phyloP scores from a whole-genome alignment of 2,329 filamentous ascomycete genomes.

The Fusarium secorum region DNA sequence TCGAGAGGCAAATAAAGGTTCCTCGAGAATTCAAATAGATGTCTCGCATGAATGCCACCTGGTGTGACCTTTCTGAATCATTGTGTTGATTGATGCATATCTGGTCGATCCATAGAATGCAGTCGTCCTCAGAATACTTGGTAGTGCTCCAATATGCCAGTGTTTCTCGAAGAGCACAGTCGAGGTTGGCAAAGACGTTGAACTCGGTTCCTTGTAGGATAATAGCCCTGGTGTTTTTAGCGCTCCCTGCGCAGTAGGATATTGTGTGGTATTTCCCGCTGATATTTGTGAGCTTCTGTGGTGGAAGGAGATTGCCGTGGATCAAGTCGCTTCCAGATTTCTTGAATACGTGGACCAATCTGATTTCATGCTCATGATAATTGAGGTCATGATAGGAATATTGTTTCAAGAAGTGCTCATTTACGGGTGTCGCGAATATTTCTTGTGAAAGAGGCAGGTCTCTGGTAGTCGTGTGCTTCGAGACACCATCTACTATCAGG shows the following conservation, averaged over 20 bases:
- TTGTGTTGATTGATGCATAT: background rate
- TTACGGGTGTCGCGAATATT: background rate
- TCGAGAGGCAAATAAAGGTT: background rate
- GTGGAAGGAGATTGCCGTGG: background rate
- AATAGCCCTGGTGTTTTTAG: background rate
- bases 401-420: rapidly evolving
- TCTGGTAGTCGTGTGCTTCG: rapidly evolving
- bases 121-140: background rate
- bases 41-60: background rate
- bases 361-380: background rate
- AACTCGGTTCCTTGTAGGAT: background rate
- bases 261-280: background rate
- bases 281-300: background rate
- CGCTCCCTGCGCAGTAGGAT: background rate
- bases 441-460: background rate
- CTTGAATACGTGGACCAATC: background rate
- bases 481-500: rapidly evolving
- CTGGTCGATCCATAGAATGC: background rate
- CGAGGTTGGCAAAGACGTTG: background rate
- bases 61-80: background rate
- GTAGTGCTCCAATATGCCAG: background rate
- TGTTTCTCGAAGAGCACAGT: background rate
- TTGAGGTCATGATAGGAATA: rapidly evolving
- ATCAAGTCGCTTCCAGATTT: background rate
- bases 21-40: background rate